phyloP scores from a whole-genome alignment of 164 flowering plant genomes.

The Annona cherimola region DNA sequence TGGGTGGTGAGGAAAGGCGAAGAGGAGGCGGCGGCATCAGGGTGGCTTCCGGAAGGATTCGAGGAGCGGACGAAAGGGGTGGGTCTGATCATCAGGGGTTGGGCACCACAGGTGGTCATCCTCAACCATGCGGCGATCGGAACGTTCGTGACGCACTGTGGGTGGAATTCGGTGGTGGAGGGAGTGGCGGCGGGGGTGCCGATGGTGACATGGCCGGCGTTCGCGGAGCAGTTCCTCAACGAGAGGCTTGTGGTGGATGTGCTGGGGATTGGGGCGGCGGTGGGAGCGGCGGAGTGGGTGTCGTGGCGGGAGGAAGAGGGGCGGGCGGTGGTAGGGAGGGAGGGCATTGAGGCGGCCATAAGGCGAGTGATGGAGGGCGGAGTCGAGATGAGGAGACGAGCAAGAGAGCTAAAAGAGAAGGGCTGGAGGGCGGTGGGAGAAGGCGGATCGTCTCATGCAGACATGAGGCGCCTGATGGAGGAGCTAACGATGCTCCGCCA shows the following conservation, averaged over 20 bases:
- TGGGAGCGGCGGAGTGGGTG: constrained; percentile 15
- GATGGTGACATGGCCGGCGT: constrained; percentile 4
- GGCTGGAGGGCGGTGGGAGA: constrained; percentile 20
- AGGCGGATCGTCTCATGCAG: constrained; percentile 31
- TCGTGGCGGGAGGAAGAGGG: background rate
- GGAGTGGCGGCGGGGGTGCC: constrained; percentile 9
- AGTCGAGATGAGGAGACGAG: constrained; percentile 23
- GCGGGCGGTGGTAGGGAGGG: constrained; percentile 7
- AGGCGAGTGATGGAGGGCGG: constrained; percentile 20
- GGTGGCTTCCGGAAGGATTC: constrained; percentile 29
- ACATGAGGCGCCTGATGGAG: constrained; percentile 15
- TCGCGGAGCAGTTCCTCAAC: constrained; percentile 8
- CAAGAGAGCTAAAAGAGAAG: constrained; percentile 11
- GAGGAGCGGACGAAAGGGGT: constrained; percentile 2
- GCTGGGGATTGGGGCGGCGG: constrained; percentile 21
- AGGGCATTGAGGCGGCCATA: constrained; percentile 18
- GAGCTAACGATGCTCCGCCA: constrained; percentile 1
- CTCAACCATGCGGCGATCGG: constrained; percentile 5
- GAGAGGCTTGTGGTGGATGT: constrained; percentile 12
- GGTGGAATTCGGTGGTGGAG: constrained; percentile 11
- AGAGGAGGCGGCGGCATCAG: constrained; percentile 19
- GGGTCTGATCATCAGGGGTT: constrained; percentile 6
- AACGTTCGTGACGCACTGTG: constrained; percentile 9
- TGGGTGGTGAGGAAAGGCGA: constrained; percentile 33
- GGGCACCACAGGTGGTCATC: constrained; percentile 12